Percentiles rank a stretch among this genome's conserved stretches.
Conservation (phyloP, 345 rosid species). For the Hibiscus syriacus region DNA sequence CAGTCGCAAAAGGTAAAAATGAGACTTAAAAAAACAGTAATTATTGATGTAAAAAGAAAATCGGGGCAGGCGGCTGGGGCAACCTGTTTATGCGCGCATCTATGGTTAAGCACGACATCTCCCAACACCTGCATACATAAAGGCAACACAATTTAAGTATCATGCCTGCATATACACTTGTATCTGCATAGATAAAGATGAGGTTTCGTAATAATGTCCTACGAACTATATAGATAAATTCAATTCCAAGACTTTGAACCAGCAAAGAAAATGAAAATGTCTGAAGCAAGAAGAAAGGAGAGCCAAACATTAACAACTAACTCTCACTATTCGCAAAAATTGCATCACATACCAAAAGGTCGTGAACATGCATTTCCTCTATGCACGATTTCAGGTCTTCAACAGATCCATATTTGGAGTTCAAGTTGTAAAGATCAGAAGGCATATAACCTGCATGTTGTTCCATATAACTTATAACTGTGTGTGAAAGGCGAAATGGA, state of each 20-base stretch:
- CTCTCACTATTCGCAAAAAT: neutral
- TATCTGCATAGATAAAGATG: neutral
- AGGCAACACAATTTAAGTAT: slow-evolving; percentile 7
- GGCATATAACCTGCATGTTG: slow-evolving; percentile 45
- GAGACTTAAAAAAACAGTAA: neutral
- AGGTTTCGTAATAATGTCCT: neutral
- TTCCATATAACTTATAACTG: neutral
- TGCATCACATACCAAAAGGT: slow-evolving; percentile 24
- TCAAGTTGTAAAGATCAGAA: slow-evolving; percentile 48
- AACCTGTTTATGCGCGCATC: slow-evolving; percentile 49
- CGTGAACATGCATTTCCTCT: slow-evolving; percentile 41
- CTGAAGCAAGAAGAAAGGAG: neutral
- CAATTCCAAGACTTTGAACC: neutral
- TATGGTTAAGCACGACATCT: slow-evolving; percentile 47
- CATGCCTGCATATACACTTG: too few species aligned
- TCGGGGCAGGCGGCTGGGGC: neutral
- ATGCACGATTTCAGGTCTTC: slow-evolving; percentile 40
- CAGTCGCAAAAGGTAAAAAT: neutral
- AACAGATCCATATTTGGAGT: slow-evolving; percentile 39
- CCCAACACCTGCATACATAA: slow-evolving; percentile 33
- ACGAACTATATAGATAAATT: neutral
- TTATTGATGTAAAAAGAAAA: neutral
- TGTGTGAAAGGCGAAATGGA: too few species aligned
- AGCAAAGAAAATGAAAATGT: neutral
- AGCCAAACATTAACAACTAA: neutral